phyloP scores from a whole-genome alignment of 129 eudicot species.

The Kitagawia praeruptora region DNA sequence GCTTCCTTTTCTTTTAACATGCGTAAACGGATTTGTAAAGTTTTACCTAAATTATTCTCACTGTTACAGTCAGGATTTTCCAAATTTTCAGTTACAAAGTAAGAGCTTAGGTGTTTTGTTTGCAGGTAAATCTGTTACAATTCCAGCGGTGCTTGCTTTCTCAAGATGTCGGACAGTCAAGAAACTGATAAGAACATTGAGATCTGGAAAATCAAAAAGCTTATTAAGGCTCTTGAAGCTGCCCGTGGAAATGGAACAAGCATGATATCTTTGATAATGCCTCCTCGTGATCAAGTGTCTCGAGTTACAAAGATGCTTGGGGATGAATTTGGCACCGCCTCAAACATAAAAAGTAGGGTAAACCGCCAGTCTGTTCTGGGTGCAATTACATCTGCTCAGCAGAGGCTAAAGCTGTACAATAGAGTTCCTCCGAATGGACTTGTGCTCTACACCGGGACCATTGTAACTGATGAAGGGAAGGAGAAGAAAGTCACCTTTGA shows the following conservation, averaged over 20 bases:
- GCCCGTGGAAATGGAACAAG: slow-evolving; percentile 23
- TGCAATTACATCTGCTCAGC: slow-evolving; percentile 21
- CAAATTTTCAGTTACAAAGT: not conserved
- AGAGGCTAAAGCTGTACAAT: slow-evolving; percentile 18
- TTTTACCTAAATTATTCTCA: not conserved
- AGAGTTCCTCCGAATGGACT: slow-evolving; percentile 21
- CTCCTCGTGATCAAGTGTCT: slow-evolving; percentile 20
- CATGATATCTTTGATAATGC: slow-evolving; percentile 12
- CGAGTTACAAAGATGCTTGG: slow-evolving; percentile 22
- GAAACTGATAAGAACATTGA: slow-evolving; percentile 21
- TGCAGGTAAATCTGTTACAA: not conserved
- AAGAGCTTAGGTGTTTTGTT: not conserved
- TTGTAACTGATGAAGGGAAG: slow-evolving; percentile 19
- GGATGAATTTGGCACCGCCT: slow-evolving; percentile 18
- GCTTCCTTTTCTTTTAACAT: not conserved
- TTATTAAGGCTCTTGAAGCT: slow-evolving; percentile 17
- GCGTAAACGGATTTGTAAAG: not conserved
- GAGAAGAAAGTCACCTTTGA: slow-evolving; percentile 19
- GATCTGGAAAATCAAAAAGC: slow-evolving; percentile 18
- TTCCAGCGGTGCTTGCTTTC: not conserved
- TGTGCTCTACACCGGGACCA: slow-evolving; percentile 19
- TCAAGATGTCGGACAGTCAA: slow-evolving; percentile 15
- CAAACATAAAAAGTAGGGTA: slow-evolving; percentile 19
- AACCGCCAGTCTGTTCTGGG: slow-evolving; percentile 18
- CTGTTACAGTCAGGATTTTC: not conserved